Evolutionary conservation across 2,329 filamentous ascomycete species (phyloP), one percentile per base, ranked within the genome.

Genomic region (Colletotrichum sp.): DNA sequence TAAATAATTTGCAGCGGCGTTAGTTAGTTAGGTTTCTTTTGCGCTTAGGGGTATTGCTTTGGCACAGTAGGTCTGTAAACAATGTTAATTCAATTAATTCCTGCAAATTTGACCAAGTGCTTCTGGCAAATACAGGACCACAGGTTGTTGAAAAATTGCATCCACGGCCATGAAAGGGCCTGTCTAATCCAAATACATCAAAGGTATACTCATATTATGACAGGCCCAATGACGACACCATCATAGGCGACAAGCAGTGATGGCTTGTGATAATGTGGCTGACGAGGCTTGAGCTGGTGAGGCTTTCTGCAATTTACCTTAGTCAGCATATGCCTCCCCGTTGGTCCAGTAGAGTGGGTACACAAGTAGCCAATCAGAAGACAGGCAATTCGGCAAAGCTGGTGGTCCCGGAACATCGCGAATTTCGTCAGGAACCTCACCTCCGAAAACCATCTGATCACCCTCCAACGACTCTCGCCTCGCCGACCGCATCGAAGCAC

Each of bases 351-450:
- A 24, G 51, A 54, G 66, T 66, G 27, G 9, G 31, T 9, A 2
- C 3, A 12, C n/a, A 8, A 13, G n/a, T 21, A 38, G n/a, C 75
- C 75, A 76, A 76, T 76, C 63, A 75, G 51, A 16, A 33, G 6
- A 29, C 9, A 65, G 51, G 8, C 51, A 76, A 70, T 76, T 76
- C 68, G 75, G 75, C 70, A 74, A 76, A 69, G 72, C 72, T 69
- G 38, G 65, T 66, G 47, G 66, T 75, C 68, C 74, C 75, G 75
- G 75, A 76, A 69, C 70, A 74, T 76, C 75, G 73, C 75, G 75
- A 76, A 76, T 76, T 76, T 76, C 75, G 67, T 68, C 73, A 69
- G 63, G 73, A 75, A 59, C 59, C 65, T 69, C 61, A 27, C 47
- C 33, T 21, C 47, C 63, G 62, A 70, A 74, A 64, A 65, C 64